Evolutionary conservation across 257 asterid species (phyloP).

Genomic region (Hygrophila difformis): DNA sequence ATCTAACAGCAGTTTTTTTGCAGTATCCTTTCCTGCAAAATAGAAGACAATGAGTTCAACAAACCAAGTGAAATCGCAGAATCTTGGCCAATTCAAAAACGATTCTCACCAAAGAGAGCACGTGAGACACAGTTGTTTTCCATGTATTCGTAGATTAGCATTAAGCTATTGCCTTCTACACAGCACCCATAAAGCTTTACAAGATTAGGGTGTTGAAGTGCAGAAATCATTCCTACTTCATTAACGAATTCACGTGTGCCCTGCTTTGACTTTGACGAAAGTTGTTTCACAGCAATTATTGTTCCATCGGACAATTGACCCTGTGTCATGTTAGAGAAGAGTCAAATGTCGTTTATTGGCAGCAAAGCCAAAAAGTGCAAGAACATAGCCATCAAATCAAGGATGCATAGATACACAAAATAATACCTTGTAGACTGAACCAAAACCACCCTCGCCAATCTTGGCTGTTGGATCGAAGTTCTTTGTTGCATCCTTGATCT

Average conservation of each 20-base stretch:
- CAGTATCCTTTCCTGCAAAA: conserved; percentile 40
- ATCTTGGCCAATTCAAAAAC: conserved; percentile 2
- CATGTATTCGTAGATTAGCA: conserved; percentile 81
- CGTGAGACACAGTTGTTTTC: conserved; percentile 75
- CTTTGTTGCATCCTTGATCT: conserved; percentile 75
- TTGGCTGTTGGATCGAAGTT: conserved; percentile 75
- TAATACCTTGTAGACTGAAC: conserved; percentile 79
- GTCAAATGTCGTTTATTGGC: background rate
- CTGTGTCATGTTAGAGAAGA: conserved; percentile 23
- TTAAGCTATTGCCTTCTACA: conserved; percentile 71
- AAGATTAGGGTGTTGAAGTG: conserved; percentile 69
- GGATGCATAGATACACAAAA: too few species aligned
- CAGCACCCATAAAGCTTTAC: conserved; percentile 91
- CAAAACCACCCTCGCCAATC: conserved; percentile 96
- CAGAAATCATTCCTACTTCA: conserved; percentile 90
- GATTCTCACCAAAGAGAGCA: conserved; percentile 63
- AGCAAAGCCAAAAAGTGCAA: background rate
- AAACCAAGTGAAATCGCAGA: background rate
- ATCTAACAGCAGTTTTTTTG: conserved; percentile 44
- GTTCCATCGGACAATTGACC: conserved; percentile 81
- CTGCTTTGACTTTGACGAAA: conserved; percentile 81
- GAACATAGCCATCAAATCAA: background rate
- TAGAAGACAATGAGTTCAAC: background rate
- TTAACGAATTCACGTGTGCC: conserved; percentile 83
- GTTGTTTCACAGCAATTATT: conserved; percentile 83